Evolutionary conservation across 192 early-diverging fungal species (phyloP), one percentile per base, ranked within the genome.

Genomic region (Paraglomus occultum): DNA sequence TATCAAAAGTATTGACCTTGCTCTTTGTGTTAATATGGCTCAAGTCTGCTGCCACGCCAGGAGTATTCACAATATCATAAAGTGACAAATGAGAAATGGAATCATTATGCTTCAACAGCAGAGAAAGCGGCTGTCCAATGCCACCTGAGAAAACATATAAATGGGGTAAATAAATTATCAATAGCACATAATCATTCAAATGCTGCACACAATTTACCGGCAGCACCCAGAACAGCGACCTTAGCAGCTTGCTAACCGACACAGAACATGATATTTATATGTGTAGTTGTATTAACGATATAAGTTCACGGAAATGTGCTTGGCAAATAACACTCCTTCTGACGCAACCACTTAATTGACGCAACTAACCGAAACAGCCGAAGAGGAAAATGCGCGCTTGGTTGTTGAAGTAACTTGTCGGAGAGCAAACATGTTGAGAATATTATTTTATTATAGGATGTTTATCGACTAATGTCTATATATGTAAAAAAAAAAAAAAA

Each of bases 1-100:
- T 55, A 62, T 49, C 12, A 51, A 22, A 51, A 61, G 65, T 42
- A 54, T 45, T 31, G 31, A 94, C 92, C 77, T 84, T 80, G 70
- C 89, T 78, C 73, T 83, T 74, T 67, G 93, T 92, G 80, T 94
- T 91, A 73, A 98, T 93, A 84, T 98, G 96, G 62, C 76, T 79
- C 70, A 98, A 84, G 73, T 98, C 96, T 45, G 94, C 94, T 58
- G 94, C 96, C 59, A 98, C 96, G 77, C 96, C 96, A 55, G 93
- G 94, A 14, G 92, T 91, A 85, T 98, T 96, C 80, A 96, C 94
- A 74, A 98, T 94, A 79, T 98, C 96, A 81, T 92, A 98, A 46
- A 98, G 89, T 55, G 92, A 82, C 31, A 98, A 87, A 72, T 94
- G 87, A 46, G 88, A 87, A 55, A 98, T 90, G 71, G 87, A 83